Percentiles rank a stretch among this genome's conserved stretches.
These are phyloP conservation scores for Citrus unshiu DNA, from an alignment of 345 rosid species.

Conservation along the genomic window DNA sequence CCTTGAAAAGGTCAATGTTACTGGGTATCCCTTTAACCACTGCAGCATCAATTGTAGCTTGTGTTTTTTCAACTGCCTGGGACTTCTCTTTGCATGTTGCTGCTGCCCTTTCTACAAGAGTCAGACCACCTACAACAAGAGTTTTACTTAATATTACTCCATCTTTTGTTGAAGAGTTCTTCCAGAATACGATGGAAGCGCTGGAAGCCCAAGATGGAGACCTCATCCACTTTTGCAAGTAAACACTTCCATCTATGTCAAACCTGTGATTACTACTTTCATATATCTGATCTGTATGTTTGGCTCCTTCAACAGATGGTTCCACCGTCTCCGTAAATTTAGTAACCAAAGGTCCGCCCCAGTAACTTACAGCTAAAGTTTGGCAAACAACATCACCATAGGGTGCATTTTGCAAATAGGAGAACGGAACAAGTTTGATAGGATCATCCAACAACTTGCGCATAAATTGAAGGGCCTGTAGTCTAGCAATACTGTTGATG, in stretches of 20 bases:
- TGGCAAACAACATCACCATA: conserved; percentile 74
- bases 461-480: conserved; percentile 85
- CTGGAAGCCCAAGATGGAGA: conserved; percentile 82
- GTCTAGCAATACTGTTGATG: conserved; percentile 70
- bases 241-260: conserved; percentile 91
- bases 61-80: conserved; percentile 75
- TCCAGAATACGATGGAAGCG: conserved; percentile 80
- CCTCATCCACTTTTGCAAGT: conserved; percentile 85
- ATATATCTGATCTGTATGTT: conserved; percentile 35
- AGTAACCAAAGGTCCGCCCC: conserved; percentile 82
- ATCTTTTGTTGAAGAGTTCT: conserved; percentile 46
- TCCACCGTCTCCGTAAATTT: conserved; percentile 40
- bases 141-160: conserved; percentile 74
- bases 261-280: conserved; percentile 50
- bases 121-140: conserved; percentile 73
- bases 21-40: conserved; percentile 87
- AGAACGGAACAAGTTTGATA: conserved; percentile 74
- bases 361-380: conserved; percentile 75
- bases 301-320: conserved; percentile 28
- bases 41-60: conserved; percentile 96
- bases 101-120: conserved; percentile 77
- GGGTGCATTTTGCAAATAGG: conserved; percentile 76
- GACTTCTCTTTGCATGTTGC: conserved; percentile 58
- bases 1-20: conserved; percentile 96
- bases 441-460: conserved; percentile 86